Evolutionary conservation across 179 eudicot species (phyloP).

Genomic region (Sideroxylon spinosum): DNA sequence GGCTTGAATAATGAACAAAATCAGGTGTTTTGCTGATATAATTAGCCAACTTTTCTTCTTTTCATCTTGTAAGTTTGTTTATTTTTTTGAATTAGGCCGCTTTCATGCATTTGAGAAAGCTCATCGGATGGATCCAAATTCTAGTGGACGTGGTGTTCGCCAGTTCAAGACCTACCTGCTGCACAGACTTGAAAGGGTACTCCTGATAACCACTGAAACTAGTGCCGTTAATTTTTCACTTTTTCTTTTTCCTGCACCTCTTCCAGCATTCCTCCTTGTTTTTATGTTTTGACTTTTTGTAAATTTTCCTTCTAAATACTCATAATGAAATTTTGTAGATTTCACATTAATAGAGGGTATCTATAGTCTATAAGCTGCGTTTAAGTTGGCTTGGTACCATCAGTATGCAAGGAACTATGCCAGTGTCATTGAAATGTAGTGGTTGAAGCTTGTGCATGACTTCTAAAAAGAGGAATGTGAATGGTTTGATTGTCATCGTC

Average conservation of each 20-base stretch:
- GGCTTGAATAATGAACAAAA: neutral
- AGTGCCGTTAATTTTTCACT: conserved; percentile 1
- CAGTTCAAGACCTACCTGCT: conserved; percentile 90
- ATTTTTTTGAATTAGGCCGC: conserved; percentile 55
- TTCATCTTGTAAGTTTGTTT: conserved; percentile 14
- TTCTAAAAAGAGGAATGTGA: neutral
- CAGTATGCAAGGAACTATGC: neutral
- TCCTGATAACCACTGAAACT: neutral
- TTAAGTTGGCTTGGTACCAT: neutral
- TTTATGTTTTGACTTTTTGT: neutral
- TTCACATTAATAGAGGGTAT: neutral
- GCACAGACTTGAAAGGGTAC: conserved; percentile 82
- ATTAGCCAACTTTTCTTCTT: conserved; percentile 8
- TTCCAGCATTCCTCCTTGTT: neutral
- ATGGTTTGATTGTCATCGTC: neutral
- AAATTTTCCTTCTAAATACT: neutral
- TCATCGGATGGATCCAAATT: conserved; percentile 82
- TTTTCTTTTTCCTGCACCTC: neutral
- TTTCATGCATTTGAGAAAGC: conserved; percentile 96
- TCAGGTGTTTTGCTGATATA: neutral
- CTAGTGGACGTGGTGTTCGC: conserved; percentile 92
- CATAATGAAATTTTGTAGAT: neutral
- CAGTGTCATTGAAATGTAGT: neutral
- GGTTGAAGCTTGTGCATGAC: neutral
- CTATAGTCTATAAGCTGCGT: neutral